Conservation (phyloP, 352 stramenopile genomes). For the Thalassiosira gravida region DNA sequence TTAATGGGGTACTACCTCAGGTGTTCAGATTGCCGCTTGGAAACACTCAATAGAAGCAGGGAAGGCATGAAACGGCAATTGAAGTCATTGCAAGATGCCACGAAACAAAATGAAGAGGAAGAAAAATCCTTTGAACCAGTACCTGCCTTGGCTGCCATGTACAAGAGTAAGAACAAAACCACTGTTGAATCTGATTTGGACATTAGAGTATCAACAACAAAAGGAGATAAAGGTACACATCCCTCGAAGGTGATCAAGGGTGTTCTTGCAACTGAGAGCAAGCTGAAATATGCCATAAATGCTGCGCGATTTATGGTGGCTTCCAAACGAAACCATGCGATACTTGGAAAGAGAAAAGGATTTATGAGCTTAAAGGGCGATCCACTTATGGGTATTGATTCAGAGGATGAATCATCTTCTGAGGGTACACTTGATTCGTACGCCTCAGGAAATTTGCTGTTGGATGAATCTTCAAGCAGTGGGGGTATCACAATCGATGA, state of each 20-base stretch:
- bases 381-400: background rate
- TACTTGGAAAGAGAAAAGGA: background rate
- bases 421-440: conserved; percentile 7
- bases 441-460: conserved; percentile 2
- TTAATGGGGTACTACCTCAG: conserved; percentile 80
- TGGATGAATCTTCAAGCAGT: background rate
- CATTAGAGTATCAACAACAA: conserved; percentile 11
- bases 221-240: conserved; percentile 26
- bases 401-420: conserved; percentile 1
- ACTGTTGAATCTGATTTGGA: conserved; percentile 13
- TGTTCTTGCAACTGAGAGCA: conserved; percentile 23
- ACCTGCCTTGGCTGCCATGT: conserved; percentile 46
- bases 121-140: conserved; percentile 34
- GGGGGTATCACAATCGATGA: background rate
- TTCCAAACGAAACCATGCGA: conserved; percentile 7
- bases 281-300: conserved; percentile 20
- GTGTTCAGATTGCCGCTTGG: conserved; percentile 70
- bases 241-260: conserved; percentile 12
- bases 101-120: conserved; percentile 50
- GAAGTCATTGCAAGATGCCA: conserved; percentile 43
- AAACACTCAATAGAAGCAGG: conserved; percentile 48
- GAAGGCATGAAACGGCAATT: conserved; percentile 56
- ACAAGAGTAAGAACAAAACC: conserved; percentile 43
- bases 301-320: conserved; percentile 21
- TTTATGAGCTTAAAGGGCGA: background rate